phyloP scores from a whole-genome alignment of 208 protist species.

The Porcisia deanei region DNA sequence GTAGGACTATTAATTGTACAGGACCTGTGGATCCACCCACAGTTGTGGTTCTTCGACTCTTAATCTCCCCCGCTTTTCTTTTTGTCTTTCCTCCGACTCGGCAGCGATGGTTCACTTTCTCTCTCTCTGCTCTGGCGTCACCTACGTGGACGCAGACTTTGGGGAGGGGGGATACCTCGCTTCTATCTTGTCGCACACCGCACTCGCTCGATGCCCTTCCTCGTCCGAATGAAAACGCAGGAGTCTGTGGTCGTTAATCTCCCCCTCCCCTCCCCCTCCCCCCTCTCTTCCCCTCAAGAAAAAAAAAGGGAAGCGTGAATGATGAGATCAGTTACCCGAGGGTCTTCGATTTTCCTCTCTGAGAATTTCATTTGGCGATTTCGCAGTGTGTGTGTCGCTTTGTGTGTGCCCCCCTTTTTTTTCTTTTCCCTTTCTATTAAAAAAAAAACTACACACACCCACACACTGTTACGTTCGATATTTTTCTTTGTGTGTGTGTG shows the following conservation, averaged over 20 bases:
- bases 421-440: background rate
- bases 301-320: background rate
- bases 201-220: background rate
- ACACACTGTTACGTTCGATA: no score
- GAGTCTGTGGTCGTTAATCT: background rate
- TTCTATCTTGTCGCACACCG: background rate
- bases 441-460: no score
- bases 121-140: background rate
- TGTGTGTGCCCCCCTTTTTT: background rate
- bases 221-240: background rate
- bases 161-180: background rate
- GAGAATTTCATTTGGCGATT: background rate
- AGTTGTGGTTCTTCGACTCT: no score
- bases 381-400: background rate
- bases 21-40: no score
- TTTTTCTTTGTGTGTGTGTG: no score
- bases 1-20: no score
- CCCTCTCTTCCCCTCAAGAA: background rate
- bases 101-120: no score
- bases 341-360: background rate
- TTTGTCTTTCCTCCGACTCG: no score
- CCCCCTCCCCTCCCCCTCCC: no score
- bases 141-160: background rate
- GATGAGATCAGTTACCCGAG: background rate
- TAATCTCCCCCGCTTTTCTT: background rate